These are phyloP conservation scores for Ophiostoma ips DNA, from an alignment of 2,329 filamentous ascomycete genomes.

Conservation along the genomic window DNA sequence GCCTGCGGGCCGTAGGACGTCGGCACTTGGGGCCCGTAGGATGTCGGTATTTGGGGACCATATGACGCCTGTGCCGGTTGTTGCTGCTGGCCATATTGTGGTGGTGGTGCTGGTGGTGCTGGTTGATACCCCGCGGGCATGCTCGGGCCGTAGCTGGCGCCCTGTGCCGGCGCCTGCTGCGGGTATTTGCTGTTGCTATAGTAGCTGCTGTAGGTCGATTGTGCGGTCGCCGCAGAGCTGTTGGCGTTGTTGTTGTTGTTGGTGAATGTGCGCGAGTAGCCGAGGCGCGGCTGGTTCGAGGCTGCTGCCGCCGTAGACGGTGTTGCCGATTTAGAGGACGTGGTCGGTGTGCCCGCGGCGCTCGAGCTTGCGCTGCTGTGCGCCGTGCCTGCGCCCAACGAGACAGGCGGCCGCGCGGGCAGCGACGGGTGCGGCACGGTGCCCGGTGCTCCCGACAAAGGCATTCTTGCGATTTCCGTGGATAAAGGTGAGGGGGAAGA, in stretches of 20 bases:
- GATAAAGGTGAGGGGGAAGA: no score
- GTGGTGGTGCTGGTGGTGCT: no score
- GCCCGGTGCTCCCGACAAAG: conserved; percentile 16
- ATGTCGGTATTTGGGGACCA: background rate
- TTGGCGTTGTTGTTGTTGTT: conserved; percentile 7
- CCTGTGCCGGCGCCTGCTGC: conserved; percentile 15
- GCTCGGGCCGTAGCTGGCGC: conserved; percentile 8
- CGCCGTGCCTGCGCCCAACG: background rate
- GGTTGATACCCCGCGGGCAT: conserved; percentile 14
- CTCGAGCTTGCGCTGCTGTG: background rate
- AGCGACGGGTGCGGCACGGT: conserved; percentile 15
- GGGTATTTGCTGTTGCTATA: conserved; percentile 9
- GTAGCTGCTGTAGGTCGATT: conserved; percentile 4
- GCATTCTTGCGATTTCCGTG: conserved; percentile 11
- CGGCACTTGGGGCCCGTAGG: no score
- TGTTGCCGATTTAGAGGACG: background rate
- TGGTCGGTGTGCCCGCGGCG: background rate
- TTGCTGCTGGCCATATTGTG: conserved; percentile 2
- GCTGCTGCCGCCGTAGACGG: conserved; percentile 12
- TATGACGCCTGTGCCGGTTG: background rate
- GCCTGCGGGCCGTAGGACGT: no score
- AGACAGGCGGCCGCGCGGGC: conserved; percentile 13
- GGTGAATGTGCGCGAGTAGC: conserved; percentile 18
- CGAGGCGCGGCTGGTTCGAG: conserved; percentile 18
- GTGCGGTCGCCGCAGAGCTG: background rate